Evolutionary conservation across 208 protist genomes (phyloP), one percentile per base, ranked within the genome.

Genomic region (Phytomonas serpens): DNA sequence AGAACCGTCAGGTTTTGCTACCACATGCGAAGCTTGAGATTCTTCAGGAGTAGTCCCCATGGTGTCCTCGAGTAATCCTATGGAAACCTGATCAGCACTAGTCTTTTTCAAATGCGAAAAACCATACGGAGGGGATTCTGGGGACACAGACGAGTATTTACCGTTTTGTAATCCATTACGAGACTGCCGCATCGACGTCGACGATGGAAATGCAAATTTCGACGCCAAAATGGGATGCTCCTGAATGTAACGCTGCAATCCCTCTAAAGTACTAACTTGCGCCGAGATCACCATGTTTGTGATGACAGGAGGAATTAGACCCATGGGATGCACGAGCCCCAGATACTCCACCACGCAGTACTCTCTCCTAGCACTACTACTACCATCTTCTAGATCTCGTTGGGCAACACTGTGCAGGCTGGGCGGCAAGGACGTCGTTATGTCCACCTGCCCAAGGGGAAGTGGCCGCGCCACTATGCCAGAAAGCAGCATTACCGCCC

Each of bases 311-410:
- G 86, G 85, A 36, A 92, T 69, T 71, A 88, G 33, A 0, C 89
- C 89, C 84, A 94, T 90, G 14, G 89, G 89, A 68, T 94, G 82
- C 32, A 92, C 80, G 47, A 92, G 80, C 0, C 82, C 86, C 37
- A 90, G 72, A 77, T 89, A 94, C 73, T 83, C 83, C 52, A 94
- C 36, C 19, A 72, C 68, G 71, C 85, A 94, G 67, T 78, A 85
- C 65, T 70, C 71, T 2, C 31, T 38, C 16, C 52, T 65, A 34
- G 61, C 36, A 38, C 33, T 30, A 29, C 67, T 34, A 29, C 31
- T 40, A 33, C 6, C 42, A 32, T 61, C 32, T 33, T 27, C 47
- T 0, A 57, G 47, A 27, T 57, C 47, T 27, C 47, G 0, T 27
- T 27, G 5, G 5, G 38, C 33, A 66, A 40, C 30, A 29, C 57